Evolutionary conservation across 129 eudicot species (phyloP).

Genomic region (Helianthus tuberosus): DNA sequence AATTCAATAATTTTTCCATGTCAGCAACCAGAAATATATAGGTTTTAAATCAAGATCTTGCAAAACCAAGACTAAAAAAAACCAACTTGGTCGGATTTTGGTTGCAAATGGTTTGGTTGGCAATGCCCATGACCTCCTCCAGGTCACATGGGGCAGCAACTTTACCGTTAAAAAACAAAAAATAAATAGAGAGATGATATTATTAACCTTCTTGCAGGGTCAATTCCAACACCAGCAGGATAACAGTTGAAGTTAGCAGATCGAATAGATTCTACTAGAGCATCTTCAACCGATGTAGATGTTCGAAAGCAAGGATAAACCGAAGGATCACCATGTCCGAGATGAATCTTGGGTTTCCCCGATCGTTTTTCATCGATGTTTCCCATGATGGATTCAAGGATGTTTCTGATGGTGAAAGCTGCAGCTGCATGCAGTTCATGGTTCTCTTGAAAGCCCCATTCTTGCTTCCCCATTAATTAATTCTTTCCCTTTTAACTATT

Average conservation of each 20-base stretch:
- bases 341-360: conserved; percentile 42
- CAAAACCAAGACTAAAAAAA: too few relatives aligned
- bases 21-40: too few relatives aligned
- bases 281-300: conserved; percentile 41
- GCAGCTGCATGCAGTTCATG: conserved; percentile 39
- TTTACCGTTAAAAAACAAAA: too few relatives aligned
- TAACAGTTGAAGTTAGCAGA: conserved; percentile 57
- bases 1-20: too few relatives aligned
- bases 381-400: conserved; percentile 33
- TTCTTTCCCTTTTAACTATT: neutral
- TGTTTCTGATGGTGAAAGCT: conserved; percentile 39
- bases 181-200: neutral
- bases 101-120: too few relatives aligned
- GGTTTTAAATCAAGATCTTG: too few relatives aligned
- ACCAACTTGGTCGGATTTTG: too few relatives aligned
- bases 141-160: too few relatives aligned
- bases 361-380: conserved; percentile 26
- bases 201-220: conserved; percentile 48
- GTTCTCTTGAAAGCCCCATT: conserved; percentile 51
- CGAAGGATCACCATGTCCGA: conserved; percentile 68
- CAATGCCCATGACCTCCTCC: too few relatives aligned
- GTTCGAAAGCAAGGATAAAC: conserved; percentile 51
- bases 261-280: conserved; percentile 49
- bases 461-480: conserved; percentile 35
- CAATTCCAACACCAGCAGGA: conserved; percentile 45